Conservation (phyloP, 371 early-diverging fungal species). For the Mortierella sp. region DNA sequence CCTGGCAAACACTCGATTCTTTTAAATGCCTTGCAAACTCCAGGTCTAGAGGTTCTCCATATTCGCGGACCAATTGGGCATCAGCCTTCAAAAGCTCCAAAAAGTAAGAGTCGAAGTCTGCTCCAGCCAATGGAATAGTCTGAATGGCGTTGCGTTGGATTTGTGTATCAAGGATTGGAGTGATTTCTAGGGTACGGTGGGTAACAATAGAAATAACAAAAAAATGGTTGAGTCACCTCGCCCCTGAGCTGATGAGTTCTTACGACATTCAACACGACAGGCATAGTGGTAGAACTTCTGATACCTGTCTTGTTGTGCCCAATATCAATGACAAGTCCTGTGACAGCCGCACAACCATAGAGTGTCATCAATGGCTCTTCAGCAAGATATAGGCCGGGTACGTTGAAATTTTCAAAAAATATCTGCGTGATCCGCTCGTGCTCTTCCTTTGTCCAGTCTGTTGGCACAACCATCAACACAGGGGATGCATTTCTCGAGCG, state of each 20-base stretch:
- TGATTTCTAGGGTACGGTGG: conserved; percentile 64
- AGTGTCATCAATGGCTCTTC: conserved; percentile 87
- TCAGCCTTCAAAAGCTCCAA: conserved; percentile 70
- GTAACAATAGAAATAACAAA: not conserved
- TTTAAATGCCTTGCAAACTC: conserved; percentile 72
- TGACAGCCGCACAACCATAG: conserved; percentile 83
- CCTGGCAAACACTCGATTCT: conserved; percentile 71
- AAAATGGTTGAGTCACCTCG: not conserved
- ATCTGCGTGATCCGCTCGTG: conserved; percentile 87
- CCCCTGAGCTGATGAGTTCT: not conserved
- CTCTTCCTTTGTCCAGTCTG: conserved; percentile 86
- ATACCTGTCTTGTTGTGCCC: conserved; percentile 82
- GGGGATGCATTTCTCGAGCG: conserved; percentile 83
- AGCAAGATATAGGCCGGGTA: conserved; percentile 86
- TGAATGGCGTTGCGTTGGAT: conserved; percentile 70
- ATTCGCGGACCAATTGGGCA: conserved; percentile 62
- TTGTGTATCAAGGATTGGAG: conserved; percentile 78
- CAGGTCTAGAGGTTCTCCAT: conserved; percentile 60
- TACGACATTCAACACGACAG: not conserved
- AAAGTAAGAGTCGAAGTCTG: conserved; percentile 74
- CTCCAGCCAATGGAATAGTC: conserved; percentile 77
- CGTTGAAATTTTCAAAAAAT: conserved; percentile 91
- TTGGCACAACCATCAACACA: conserved; percentile 83
- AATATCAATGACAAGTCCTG: conserved; percentile 92
- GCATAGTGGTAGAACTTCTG: not conserved